A percentile compares a stretch with the other conserved stretches of the same genome.
phyloP scores from a whole-genome alignment of 148 eudicot species.

The Cornus controversa region DNA sequence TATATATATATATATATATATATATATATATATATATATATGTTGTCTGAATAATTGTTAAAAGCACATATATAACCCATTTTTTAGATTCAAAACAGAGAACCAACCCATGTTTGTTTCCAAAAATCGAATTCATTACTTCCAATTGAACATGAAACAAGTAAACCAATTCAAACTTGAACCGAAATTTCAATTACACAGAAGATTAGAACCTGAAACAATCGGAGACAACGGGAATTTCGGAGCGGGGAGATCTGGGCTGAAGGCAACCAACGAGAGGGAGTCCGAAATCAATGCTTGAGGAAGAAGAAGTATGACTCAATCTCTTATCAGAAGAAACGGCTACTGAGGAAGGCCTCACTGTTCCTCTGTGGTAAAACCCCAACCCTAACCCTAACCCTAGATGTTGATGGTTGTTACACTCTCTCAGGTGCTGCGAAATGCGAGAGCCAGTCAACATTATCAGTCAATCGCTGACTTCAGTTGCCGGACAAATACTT shows the following conservation, averaged over 20 bases:
- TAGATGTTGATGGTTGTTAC: conserved; percentile 13
- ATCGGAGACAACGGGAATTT: conserved; percentile 28
- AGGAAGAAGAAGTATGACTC: conserved; percentile 17
- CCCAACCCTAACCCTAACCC: conserved; percentile 16
- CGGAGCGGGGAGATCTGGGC: conserved; percentile 22
- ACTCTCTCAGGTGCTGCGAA: conserved; percentile 28
- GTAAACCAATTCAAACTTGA: no score
- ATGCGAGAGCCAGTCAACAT: conserved; percentile 28
- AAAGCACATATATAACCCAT: no score
- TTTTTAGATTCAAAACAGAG: no score
- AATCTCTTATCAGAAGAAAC: conserved; percentile 18
- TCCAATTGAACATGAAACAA: not conserved
- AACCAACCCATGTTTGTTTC: no score
- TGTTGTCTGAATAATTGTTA: no score
- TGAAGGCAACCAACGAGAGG: conserved; percentile 31
- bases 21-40: no score
- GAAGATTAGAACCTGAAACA: conserved; percentile 43
- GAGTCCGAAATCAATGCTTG: conserved; percentile 15
- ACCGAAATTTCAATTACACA: not conserved
- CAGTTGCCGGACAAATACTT: not conserved
- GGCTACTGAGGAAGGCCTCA: not conserved
- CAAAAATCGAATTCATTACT: not conserved
- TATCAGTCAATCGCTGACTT: not conserved
- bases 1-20: no score
- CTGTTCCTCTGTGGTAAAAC: conserved; percentile 2